Base-by-base conservation (phyloP, 345 rosid species). In the Pistacia atlantica region DNA sequence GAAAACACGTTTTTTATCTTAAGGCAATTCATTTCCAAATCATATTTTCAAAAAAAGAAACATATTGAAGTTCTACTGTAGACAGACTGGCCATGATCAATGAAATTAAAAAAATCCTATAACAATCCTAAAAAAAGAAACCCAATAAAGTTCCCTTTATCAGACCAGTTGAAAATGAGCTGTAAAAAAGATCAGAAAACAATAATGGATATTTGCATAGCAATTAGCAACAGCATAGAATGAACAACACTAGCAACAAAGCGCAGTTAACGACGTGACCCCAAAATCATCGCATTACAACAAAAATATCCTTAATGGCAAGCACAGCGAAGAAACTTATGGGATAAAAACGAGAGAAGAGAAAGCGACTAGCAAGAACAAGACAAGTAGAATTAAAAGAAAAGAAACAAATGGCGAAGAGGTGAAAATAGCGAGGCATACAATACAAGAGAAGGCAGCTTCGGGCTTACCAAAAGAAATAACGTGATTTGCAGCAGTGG, bases 341-440 rank as follows among this genome's bases (percentile, higher is more conserved):
- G 55, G 12, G 65, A 22, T 54, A 76, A 67, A 73, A 72, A 38
- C 51, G 73, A 38, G 64, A 52, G 61, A 31, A 56, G 3, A 2
- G 63, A 35, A 42, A 58, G 59, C 35, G 57, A 42, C 66, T 46
- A 66, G 76, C 70, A 54, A 71, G 48, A 71, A 78, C 48, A 80
- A 77, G 76, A 69, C 72, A 79, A 64, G 20, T 38, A 31, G 9
- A 16, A 11, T 65, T 22, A 65, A 74, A 65, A 31, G 49, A 38
- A 59, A 31, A 13, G 46, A 63, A 73, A 76, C 69, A 62, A 76
- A 56, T 22, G 6, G 35, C 25, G 35, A 62, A 16, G 54, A 69
- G 63, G 48, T 72, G 78, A 82, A 72, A 82, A 75, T 71, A 74
- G 70, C 80, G 78, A 80, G 81, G 74, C 72, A 33, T 63, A 64